Percentiles rank a stretch among this genome's conserved stretches.
phyloP scores from a whole-genome alignment of 1,139 yeast species.

The Meyerozyma smithsonii region DNA sequence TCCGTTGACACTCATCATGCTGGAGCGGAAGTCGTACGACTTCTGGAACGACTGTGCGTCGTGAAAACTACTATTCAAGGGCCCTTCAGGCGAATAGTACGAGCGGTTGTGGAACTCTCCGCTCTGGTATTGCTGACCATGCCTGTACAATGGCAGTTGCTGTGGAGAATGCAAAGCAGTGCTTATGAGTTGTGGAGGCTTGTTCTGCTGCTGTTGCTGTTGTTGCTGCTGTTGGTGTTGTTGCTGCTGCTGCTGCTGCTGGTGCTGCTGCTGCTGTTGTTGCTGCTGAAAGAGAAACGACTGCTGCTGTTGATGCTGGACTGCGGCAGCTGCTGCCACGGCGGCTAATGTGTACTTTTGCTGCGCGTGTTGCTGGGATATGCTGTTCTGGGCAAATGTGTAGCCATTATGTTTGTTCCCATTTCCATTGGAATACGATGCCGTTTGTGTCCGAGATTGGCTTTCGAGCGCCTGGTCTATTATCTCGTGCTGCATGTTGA shows the following conservation, averaged over 20 bases:
- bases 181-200: constrained; percentile 9
- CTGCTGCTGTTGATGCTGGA: constrained; percentile 15
- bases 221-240: constrained; percentile 16
- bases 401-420: constrained; percentile 9
- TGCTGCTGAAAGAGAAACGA: constrained; percentile 13
- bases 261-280: constrained; percentile 10
- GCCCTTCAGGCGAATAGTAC: not conserved
- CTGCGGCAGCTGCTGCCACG: constrained; percentile 29
- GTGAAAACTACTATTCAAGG: not conserved
- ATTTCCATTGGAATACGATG: constrained; percentile 8
- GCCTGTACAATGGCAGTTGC: constrained; percentile 5
- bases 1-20: constrained; percentile 14
- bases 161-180: constrained; percentile 4
- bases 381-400: constrained; percentile 3
- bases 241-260: constrained; percentile 5
- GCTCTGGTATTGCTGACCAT: constrained; percentile 6
- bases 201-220: constrained; percentile 7
- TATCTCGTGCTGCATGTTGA: constrained; percentile 25
- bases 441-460: constrained; percentile 7
- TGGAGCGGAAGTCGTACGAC: constrained; percentile 8
- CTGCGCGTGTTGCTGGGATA: constrained; percentile 9
- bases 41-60: constrained; percentile 7
- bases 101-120: not conserved
- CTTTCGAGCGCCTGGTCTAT: constrained; percentile 16
- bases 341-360: constrained; percentile 26